Evolutionary conservation across 345 rosid species (phyloP), one percentile per base, ranked within the genome.

Genomic region (Acer yangbiense): DNA sequence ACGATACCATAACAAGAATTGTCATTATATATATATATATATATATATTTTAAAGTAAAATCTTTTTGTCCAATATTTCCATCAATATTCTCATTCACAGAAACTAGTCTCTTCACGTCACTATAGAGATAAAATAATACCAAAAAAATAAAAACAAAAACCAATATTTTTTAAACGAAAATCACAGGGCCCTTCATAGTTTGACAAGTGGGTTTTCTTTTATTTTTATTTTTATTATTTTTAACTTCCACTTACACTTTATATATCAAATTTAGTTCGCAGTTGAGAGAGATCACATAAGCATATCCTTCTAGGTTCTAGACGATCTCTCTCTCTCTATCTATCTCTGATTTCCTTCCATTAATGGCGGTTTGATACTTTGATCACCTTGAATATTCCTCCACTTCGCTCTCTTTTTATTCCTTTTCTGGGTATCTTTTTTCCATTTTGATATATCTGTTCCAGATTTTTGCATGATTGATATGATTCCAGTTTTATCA

Each of bases 21-120:
- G 39, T 35, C 39, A 35, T 4, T 35, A 35, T 35, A n/a, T n/a
- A n/a, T n/a, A n/a, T 3, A 35, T 23, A 0, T 23, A 0, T 23
- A 0, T 23, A 23, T 23, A 0, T 23, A 0, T 23, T 23, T 23
- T 23, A 23, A 50, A 32, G 2, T 6, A 72, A 20, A 55, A 1
- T 3, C 11, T 1, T 23, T 13, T 20, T 41, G 73, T 73, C 67
- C 41, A 11, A 35, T 4, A 35, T 9, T 67, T 55, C 41, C 20
- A 39, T 61, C 16, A 60, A 46, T 39, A 73, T 65, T 44, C 70
- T 3, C 7, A 68, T 78, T 27, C 76, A 75, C 9, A 25, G 79
- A 82, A 79, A 25, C 66, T 23, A 55, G 80, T 52, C 76, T 1
- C 71, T 68, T 72, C 74, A 50, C 25, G 69, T 70, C 82, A 44